Conservation (phyloP, 2,329 filamentous ascomycete species). For the Fusarium agapanthi region DNA sequence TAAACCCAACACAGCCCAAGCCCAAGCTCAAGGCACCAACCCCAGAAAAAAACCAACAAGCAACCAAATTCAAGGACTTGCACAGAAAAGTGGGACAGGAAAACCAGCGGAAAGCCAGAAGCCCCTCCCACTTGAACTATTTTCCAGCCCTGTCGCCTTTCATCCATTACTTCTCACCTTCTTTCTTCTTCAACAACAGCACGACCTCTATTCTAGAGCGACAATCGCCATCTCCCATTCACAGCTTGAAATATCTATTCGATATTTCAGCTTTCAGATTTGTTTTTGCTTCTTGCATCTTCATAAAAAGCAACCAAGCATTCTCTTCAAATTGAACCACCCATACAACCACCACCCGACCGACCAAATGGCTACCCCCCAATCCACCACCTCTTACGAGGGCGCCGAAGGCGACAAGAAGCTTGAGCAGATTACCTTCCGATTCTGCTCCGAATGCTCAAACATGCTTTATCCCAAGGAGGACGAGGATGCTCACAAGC, state of each 20-base stretch:
- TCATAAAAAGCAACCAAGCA: constrained; percentile 4
- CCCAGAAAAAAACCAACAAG: constrained; percentile 6
- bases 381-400: constrained; percentile 57
- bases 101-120: constrained; percentile 9
- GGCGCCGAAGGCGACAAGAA: constrained; percentile 57
- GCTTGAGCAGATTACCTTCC: constrained; percentile 88
- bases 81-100: constrained; percentile 27
- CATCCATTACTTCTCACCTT: constrained; percentile 12
- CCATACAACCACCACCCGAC: constrained; percentile 14
- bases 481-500: constrained; percentile 81
- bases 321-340: constrained; percentile 5
- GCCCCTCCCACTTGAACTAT: constrained; percentile 29
- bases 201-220: constrained; percentile 13
- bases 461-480: constrained; percentile 99
- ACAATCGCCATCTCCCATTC: constrained; percentile 1
- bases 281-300: constrained; percentile 8
- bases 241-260: constrained; percentile 18
- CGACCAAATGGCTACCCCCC: constrained; percentile 64
- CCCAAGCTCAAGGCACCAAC: not conserved
- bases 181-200: constrained; percentile 18
- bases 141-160: constrained; percentile 20
- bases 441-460: constrained; percentile 98
- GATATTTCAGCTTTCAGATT: constrained; percentile 13
- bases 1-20: constrained; percentile 8
- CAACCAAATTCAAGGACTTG: constrained; percentile 18